Conservation (phyloP, 2,329 filamentous ascomycete genomes). For the Fusarium veterinarium region DNA sequence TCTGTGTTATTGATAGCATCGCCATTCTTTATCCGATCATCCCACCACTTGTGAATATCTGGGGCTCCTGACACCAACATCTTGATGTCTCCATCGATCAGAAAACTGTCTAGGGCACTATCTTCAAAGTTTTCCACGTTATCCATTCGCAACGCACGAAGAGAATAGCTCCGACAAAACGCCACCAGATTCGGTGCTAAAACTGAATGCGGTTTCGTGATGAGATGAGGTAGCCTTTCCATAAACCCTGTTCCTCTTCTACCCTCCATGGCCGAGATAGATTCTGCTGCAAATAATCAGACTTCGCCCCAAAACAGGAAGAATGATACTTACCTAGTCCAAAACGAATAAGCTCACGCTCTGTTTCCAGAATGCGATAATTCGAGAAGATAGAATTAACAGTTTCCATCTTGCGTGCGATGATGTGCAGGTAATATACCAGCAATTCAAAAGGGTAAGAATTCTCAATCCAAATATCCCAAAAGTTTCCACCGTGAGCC, state of each 20-base stretch:
- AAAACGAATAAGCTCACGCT: neutral
- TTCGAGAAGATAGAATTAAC: neutral
- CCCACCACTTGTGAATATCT: neutral
- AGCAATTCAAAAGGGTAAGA: neutral
- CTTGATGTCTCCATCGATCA: neutral
- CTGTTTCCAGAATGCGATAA: neutral
- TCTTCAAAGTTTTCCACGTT: neutral
- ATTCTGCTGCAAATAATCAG: neutral
- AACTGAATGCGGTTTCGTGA: neutral
- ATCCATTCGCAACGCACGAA: neutral
- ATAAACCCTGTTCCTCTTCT: neutral
- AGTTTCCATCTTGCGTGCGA: neutral
- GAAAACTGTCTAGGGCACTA: fast-evolving
- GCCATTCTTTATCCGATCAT: neutral
- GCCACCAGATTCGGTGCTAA: neutral
- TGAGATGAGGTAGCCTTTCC: neutral
- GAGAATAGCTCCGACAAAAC: neutral
- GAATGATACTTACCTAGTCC: fast-evolving
- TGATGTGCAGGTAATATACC: neutral
- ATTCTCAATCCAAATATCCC: neutral
- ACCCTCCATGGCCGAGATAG: neutral
- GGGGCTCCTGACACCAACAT: neutral
- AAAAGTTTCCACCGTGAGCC: neutral
- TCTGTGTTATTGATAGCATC: neutral
- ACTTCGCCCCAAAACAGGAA: fast-evolving